phyloP scores from a whole-genome alignment of 2,329 filamentous ascomycete species.

The Paramyrothecium roridum region DNA sequence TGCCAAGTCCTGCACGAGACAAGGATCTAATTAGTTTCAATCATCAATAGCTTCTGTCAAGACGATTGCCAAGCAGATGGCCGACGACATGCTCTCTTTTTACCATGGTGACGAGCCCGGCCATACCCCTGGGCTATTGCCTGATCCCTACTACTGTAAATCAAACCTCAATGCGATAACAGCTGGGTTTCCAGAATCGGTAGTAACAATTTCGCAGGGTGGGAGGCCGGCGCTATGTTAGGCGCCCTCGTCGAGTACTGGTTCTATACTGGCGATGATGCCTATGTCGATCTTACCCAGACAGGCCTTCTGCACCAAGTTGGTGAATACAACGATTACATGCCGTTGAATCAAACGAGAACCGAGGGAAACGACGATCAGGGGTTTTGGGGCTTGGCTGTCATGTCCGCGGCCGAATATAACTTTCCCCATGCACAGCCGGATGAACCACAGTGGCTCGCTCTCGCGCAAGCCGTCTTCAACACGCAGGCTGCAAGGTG shows the following conservation, averaged over 20 bases:
- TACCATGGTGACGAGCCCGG: constrained; percentile 47
- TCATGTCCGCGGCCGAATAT: constrained; percentile 68
- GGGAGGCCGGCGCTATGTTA: constrained; percentile 73
- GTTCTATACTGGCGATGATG: constrained; percentile 73
- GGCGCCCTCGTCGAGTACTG: constrained; percentile 77
- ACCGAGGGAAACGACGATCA: constrained; percentile 74
- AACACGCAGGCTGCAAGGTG: constrained; percentile 73
- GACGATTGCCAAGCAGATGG: constrained; percentile 45
- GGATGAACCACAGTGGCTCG: constrained; percentile 62
- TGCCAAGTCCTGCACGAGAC: neutral
- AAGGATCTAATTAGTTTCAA: too few species aligned
- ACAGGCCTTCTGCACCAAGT: constrained; percentile 73
- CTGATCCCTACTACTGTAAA: constrained; percentile 53
- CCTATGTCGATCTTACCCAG: constrained; percentile 66
- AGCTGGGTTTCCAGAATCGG: neutral
- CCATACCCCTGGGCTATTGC: constrained; percentile 47
- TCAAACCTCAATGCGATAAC: neutral
- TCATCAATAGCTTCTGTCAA: constrained; percentile 43
- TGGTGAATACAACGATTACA: constrained; percentile 70
- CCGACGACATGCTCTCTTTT: constrained; percentile 43
- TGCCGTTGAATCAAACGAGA: constrained; percentile 69
- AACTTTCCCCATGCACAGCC: constrained; percentile 59
- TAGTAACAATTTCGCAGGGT: constrained; percentile 40
- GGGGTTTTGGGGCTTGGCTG: constrained; percentile 69
- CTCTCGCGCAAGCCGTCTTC: constrained; percentile 76